Conservation (phyloP, 164 flowering plant genomes). For the Vitis vinifera region ASM3070453v1 NC_081812.1:1784501-1785000, state of each 20-base stretch:
- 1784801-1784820: slow-evolving; percentile 82
- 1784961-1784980: slow-evolving; percentile 63
- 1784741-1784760: slow-evolving; percentile 49
- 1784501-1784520: no score
- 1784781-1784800: slow-evolving; percentile 86
- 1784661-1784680: slow-evolving; percentile 50
- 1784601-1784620: no score
- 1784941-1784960: slow-evolving; percentile 58
- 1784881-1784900: slow-evolving; percentile 98
- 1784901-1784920: slow-evolving; percentile 82
- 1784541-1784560: no score
- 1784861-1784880: slow-evolving; percentile 72
- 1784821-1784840: slow-evolving; percentile 93
- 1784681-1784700: slow-evolving; percentile 95
- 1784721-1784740: slow-evolving; percentile 66
- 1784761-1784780: slow-evolving; percentile 91
- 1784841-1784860: slow-evolving; percentile 79
- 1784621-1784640: no score
- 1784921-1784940: slow-evolving; percentile 80
- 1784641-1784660: background rate
- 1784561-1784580: no score
- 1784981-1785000: slow-evolving; percentile 49
- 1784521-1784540: no score
- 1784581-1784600: no score
- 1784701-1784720: slow-evolving; percentile 83